Evolutionary conservation across 768 basidiomycete genomes (phyloP).

Genomic region (Auriscalpium microsporum): DNA sequence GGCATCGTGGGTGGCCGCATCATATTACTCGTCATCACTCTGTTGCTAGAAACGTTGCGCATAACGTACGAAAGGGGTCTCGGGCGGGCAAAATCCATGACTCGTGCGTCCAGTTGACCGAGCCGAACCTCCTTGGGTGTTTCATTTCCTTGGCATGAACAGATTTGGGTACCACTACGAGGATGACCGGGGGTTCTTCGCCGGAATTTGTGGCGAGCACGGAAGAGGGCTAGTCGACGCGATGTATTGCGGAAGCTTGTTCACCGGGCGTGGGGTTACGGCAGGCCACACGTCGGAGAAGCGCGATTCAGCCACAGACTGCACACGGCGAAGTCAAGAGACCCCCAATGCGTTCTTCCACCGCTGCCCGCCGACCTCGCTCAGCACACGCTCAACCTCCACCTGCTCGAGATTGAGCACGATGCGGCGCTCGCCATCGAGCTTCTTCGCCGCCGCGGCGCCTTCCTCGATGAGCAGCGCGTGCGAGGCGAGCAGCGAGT

Average conservation of each 20-base stretch:
- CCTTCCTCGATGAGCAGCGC: constrained; percentile 71
- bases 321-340: constrained; percentile 3
- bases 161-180: not conserved
- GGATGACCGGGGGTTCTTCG: too few relatives aligned
- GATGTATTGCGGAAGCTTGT: not conserved
- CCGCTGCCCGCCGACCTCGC: constrained; percentile 62
- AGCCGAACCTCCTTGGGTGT: too few relatives aligned
- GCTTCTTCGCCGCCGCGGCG: constrained; percentile 42
- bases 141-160: not conserved
- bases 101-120: too few relatives aligned
- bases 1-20: too few relatives aligned
- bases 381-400: constrained; percentile 80
- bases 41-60: too few relatives aligned
- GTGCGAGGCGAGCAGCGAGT: constrained; percentile 68
- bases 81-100: too few relatives aligned
- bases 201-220: too few relatives aligned
- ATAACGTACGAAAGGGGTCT: too few relatives aligned
- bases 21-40: too few relatives aligned
- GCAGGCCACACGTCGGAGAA: not conserved
- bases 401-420: constrained; percentile 76
- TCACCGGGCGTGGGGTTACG: not conserved
- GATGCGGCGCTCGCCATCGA: constrained; percentile 58
- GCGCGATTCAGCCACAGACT: not conserved
- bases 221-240: not conserved
- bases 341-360: constrained; percentile 51